These are phyloP conservation scores for Lactarius deliciosus DNA, from an alignment of 768 basidiomycete genomes.

Conservation along the genomic window DNA sequence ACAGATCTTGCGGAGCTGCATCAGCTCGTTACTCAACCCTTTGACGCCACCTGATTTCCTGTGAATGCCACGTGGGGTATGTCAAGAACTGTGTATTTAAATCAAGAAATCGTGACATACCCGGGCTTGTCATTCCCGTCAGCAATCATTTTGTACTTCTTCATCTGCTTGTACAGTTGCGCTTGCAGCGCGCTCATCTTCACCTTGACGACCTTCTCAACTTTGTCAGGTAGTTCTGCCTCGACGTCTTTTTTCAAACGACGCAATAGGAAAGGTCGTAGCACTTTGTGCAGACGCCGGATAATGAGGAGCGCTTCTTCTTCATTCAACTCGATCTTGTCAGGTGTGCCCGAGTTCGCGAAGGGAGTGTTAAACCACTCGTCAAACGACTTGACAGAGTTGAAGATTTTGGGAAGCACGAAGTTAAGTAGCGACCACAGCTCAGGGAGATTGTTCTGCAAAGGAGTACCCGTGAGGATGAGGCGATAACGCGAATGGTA, in stretches of 20 bases:
- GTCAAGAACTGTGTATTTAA: not conserved
- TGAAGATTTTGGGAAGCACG: slow-evolving; percentile 93
- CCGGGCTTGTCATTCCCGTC: slow-evolving; percentile 75
- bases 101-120: slow-evolving; percentile 42
- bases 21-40: slow-evolving; percentile 90
- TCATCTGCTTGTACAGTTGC: slow-evolving; percentile 96
- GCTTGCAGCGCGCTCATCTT: slow-evolving; percentile 91
- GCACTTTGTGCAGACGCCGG: slow-evolving; percentile 92
- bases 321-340: slow-evolving; percentile 99
- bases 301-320: slow-evolving; percentile 98
- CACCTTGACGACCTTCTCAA: slow-evolving; percentile 96
- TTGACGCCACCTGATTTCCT: slow-evolving; percentile 80
- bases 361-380: slow-evolving; percentile 99
- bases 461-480: slow-evolving; percentile 92
- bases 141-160: slow-evolving; percentile 97
- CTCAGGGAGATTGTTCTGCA: slow-evolving; percentile 97
- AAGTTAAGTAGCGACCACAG: slow-evolving; percentile 96
- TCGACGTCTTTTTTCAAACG: slow-evolving; percentile 97
- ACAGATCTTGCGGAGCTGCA: slow-evolving; percentile 98
- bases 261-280: slow-evolving; percentile 90
- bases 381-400: slow-evolving; percentile 98
- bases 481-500: slow-evolving; percentile 92
- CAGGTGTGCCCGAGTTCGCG: slow-evolving; percentile 94
- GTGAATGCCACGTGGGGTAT: slow-evolving; percentile 1
- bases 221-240: slow-evolving; percentile 93